Evolutionary conservation across 495 filamentous ascomycete species (phyloP).

Genomic region (Podospora appendiculata): DNA sequence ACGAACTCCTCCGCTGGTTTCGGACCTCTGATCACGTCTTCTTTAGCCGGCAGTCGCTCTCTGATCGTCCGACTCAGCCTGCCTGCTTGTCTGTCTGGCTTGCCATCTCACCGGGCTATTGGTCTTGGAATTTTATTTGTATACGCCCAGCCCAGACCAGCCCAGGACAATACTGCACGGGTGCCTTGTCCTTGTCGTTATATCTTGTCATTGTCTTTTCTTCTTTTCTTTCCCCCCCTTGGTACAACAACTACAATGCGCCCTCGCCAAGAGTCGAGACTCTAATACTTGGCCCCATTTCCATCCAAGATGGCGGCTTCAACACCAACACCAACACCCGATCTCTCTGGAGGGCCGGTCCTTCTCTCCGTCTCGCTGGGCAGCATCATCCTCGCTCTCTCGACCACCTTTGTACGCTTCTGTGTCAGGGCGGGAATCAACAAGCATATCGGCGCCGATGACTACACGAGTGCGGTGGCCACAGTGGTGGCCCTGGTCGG

Average conservation of each 20-base stretch:
- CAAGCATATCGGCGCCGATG: conserved; percentile 19
- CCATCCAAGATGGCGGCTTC: conserved; percentile 16
- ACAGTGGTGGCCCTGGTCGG: conserved; percentile 26
- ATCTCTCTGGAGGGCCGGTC: conserved; percentile 27
- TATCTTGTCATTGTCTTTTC: not conserved
- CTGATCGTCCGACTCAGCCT: not conserved
- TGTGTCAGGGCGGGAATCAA: conserved; percentile 19
- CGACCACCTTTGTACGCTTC: conserved; percentile 27
- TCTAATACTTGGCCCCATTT: not conserved
- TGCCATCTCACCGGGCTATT: not conserved
- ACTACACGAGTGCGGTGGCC: conserved; percentile 22
- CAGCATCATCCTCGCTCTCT: conserved; percentile 22
- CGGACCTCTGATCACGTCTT: conserved; percentile 13
- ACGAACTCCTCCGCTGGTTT: conserved; percentile 22
- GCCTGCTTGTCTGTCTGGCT: no score
- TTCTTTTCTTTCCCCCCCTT: not conserved
- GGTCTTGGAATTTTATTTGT: conserved; percentile 1
- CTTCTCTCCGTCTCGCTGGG: conserved; percentile 30
- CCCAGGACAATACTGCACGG: not conserved
- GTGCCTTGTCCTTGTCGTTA: conserved; percentile 3
- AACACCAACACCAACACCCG: conserved; percentile 7
- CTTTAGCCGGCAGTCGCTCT: conserved; percentile 12
- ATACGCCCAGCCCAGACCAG: no score
- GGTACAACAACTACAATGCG: conserved; percentile 4
- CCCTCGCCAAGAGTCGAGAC: conserved; percentile 3